phyloP scores from a whole-genome alignment of 2,329 filamentous ascomycete species.

The Alternaria solani region DNA sequence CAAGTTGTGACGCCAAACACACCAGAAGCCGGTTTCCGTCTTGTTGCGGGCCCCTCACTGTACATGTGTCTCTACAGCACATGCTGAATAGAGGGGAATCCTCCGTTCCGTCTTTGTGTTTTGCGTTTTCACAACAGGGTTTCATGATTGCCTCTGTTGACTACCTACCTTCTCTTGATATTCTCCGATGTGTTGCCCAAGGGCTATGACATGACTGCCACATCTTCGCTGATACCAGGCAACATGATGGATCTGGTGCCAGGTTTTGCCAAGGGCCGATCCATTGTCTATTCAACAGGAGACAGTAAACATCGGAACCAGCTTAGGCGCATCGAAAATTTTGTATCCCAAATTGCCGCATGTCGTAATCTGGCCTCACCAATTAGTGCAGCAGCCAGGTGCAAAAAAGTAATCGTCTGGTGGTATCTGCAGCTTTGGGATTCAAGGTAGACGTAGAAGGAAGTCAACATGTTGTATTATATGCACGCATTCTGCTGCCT shows the following conservation, averaged over 20 bases:
- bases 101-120: not conserved
- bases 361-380: not conserved
- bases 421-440: not conserved
- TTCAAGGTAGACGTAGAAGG: not conserved
- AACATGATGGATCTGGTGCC: not conserved
- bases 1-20: not conserved
- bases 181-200: not conserved
- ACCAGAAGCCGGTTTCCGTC: not conserved
- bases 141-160: not conserved
- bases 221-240: not conserved
- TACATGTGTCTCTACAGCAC: not conserved
- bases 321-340: not conserved
- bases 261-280: not conserved
- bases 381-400: not conserved
- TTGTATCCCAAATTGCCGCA: slow-evolving; percentile 1
- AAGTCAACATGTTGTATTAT: not conserved
- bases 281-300: not conserved
- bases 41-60: too few relatives aligned
- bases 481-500: not conserved
- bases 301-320: not conserved
- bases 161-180: not conserved
- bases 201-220: not conserved
- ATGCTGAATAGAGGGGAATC: not conserved
- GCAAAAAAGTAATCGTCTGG: not conserved
- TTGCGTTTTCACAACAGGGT: not conserved